These are phyloP conservation scores for Pseudocercospora ulei DNA, from an alignment of 2,329 filamentous ascomycete genomes.

Conservation along the genomic window DNA sequence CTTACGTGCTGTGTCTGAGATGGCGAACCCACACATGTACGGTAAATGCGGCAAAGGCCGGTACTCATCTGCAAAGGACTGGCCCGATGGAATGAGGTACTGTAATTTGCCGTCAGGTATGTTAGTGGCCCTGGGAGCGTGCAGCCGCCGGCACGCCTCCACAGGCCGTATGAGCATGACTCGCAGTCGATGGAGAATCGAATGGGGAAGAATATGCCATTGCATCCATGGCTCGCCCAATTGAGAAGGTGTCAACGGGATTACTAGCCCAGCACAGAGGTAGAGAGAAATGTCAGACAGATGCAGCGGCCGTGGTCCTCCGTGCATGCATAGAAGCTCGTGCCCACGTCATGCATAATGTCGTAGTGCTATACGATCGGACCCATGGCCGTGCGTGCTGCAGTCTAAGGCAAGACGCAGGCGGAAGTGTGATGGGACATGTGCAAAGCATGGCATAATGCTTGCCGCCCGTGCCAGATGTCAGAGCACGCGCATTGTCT, in stretches of 20 bases:
- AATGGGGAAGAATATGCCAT: neutral
- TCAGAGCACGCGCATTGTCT: conserved; percentile 5
- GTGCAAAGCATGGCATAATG: conserved; percentile 4
- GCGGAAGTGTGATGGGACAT: conserved; percentile 7
- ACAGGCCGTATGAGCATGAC: neutral
- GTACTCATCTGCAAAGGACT: conserved; percentile 2
- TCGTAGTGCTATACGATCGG: conserved; percentile 11
- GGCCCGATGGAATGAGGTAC: conserved; percentile 2
- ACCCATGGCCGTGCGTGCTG: conserved; percentile 5
- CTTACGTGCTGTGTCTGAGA: neutral
- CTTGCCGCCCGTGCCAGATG: conserved; percentile 3
- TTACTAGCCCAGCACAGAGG: neutral
- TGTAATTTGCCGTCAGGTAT: neutral
- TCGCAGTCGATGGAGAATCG: conserved; percentile 1
- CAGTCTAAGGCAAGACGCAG: conserved; percentile 9
- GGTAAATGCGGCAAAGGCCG: conserved; percentile 4
- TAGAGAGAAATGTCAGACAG: conserved; percentile 6
- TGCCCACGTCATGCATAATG: conserved; percentile 7
- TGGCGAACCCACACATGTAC: neutral
- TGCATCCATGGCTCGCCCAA: conserved; percentile 4
- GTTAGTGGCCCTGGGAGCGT: neutral
- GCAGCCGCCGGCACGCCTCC: conserved; percentile 3
- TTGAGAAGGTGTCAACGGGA: neutral
- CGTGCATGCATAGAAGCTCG: conserved; percentile 6
- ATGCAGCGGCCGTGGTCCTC: conserved; percentile 6